Conservation (phyloP, 2,329 filamentous ascomycete species). For the Aspergillus novoparasiticus region DNA sequence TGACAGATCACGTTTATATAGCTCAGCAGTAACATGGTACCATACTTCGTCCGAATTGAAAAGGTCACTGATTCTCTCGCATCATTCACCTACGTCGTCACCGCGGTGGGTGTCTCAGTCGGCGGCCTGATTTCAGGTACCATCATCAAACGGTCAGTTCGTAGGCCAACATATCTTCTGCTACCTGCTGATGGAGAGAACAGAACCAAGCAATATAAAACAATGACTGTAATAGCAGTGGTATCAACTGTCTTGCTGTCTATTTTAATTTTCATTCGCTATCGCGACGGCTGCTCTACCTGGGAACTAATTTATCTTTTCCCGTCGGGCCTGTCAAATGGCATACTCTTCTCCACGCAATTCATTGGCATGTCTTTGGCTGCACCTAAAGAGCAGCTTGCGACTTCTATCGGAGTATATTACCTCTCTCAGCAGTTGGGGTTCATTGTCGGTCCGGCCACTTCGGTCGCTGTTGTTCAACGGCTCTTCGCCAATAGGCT, state of each 20-base stretch:
- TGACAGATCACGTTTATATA: neutral
- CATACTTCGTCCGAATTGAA: conserved; percentile 19
- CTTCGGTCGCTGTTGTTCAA: conserved; percentile 15
- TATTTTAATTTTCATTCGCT: conserved; percentile 15
- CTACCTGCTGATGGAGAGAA: neutral
- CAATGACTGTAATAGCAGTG: neutral
- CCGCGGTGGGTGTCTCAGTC: conserved; percentile 13
- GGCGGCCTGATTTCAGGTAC: conserved; percentile 9
- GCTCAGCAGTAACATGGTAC: conserved; percentile 10
- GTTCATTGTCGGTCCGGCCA: conserved; percentile 18
- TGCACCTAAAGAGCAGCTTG: conserved; percentile 8
- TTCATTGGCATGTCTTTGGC: conserved; percentile 19
- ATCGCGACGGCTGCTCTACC: conserved; percentile 12
- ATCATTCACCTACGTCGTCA: conserved; percentile 10
- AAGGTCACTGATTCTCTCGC: conserved; percentile 12
- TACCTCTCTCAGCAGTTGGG: conserved; percentile 24
- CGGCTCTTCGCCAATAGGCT: conserved; percentile 11
- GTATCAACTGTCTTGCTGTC: conserved; percentile 3
- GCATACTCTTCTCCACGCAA: conserved; percentile 17
- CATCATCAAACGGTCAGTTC: conserved; percentile 13
- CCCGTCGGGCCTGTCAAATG: conserved; percentile 12
- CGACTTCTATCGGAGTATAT: conserved; percentile 16
- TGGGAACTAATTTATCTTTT: conserved; percentile 18
- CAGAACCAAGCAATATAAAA: conserved; percentile 10
- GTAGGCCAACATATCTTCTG: neutral